phyloP scores from a whole-genome alignment of 345 rosid genomes.

The Citrus maxima region DNA sequence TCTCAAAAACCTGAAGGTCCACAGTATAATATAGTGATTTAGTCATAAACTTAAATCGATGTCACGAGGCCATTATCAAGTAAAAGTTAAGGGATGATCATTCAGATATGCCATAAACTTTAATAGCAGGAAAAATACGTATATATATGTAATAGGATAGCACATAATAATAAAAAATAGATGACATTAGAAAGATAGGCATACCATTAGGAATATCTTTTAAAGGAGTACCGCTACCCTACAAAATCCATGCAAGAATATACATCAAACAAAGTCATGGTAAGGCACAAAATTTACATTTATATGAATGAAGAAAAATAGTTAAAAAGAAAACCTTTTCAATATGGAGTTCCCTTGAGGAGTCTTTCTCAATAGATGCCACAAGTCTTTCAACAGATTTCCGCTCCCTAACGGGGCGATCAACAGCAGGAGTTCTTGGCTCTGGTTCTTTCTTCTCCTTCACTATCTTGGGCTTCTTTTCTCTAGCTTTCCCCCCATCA shows the following conservation, averaged over 20 bases:
- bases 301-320: not conserved
- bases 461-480: slow-evolving; percentile 36
- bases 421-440: slow-evolving; percentile 62
- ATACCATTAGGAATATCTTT: slow-evolving; percentile 95
- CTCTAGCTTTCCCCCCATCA: slow-evolving; percentile 36
- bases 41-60: not conserved
- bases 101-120: not conserved
- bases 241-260: slow-evolving; percentile 36
- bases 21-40: not conserved
- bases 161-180: not conserved
- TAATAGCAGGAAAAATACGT: not conserved
- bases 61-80: not conserved
- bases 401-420: slow-evolving; percentile 91
- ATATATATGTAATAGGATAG: too few species aligned
- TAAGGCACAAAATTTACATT: not conserved
- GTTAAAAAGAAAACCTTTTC: slow-evolving; percentile 54
- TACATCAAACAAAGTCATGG: slow-evolving; percentile 11
- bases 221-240: slow-evolving; percentile 85
- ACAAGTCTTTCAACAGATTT: slow-evolving; percentile 95
- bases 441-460: slow-evolving; percentile 46
- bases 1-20: not conserved
- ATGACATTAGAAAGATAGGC: slow-evolving; percentile 3
- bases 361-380: slow-evolving; percentile 68
- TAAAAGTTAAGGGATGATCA: not conserved
- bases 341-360: slow-evolving; percentile 62